Conservation (phyloP, 2,329 filamentous ascomycete genomes). For the Ampelomyces quisqualis region DNA sequence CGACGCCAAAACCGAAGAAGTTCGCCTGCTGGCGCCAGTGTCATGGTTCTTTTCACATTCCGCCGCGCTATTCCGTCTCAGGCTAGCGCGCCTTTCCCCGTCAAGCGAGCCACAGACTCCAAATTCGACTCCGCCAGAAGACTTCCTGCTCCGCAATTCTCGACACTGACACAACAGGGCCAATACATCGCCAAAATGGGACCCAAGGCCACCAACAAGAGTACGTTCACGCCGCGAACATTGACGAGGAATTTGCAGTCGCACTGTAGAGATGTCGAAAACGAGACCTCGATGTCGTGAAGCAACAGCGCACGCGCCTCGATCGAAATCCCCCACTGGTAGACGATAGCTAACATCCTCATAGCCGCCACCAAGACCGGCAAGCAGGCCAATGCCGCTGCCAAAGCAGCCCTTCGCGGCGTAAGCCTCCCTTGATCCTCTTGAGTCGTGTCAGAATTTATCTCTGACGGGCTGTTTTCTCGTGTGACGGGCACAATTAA, state of each 20-base stretch:
- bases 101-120: constrained; percentile 11
- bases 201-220: constrained; percentile 43
- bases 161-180: constrained; percentile 38
- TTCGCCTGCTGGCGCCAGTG: constrained; percentile 24
- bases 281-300: constrained; percentile 11
- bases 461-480: constrained; percentile 55
- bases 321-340: constrained; percentile 13
- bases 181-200: constrained; percentile 44
- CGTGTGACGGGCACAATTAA: constrained; percentile 42
- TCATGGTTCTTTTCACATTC: not conserved
- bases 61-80: not conserved
- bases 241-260: constrained; percentile 10
- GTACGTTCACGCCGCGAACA: constrained; percentile 27
- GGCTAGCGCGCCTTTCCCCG: not conserved
- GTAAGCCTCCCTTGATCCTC: constrained; percentile 61
- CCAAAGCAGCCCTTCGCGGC: constrained; percentile 94
- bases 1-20: constrained; percentile 12
- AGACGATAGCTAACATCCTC: constrained; percentile 27
- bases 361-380: constrained; percentile 62
- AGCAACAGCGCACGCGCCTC: constrained; percentile 26
- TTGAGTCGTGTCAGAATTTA: constrained; percentile 53
- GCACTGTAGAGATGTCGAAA: constrained; percentile 10
- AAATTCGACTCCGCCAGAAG: constrained; percentile 17
- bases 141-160: constrained; percentile 26
- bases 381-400: constrained; percentile 82